phyloP scores from a whole-genome alignment of 1,284 basidiomycete species.

The Microbotryum saponariae region DNA sequence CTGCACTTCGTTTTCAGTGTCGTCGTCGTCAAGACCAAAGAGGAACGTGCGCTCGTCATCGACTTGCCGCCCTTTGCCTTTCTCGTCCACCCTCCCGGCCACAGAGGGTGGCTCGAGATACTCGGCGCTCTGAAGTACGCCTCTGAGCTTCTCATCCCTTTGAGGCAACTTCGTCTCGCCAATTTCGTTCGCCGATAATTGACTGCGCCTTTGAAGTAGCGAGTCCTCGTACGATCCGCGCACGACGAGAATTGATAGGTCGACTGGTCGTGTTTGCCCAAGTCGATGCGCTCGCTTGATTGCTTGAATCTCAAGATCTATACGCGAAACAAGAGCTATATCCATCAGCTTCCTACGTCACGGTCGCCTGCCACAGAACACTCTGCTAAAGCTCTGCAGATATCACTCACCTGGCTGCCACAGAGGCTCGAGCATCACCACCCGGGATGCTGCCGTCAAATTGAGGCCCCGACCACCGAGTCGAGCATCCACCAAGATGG shows the following conservation, averaged over 20 bases:
- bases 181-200: conserved; percentile 17
- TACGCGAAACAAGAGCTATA: neutral
- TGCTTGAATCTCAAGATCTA: conserved; percentile 26
- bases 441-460: conserved; percentile 15
- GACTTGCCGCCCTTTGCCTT: neutral
- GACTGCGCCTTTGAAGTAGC: conserved; percentile 9
- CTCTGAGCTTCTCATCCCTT: conserved; percentile 13
- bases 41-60: neutral
- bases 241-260: conserved; percentile 24
- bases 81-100: neutral
- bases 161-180: conserved; percentile 21
- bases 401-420: conserved; percentile 19
- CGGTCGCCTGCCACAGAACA: too few species aligned
- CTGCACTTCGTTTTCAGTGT: neutral
- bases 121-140: conserved; percentile 14
- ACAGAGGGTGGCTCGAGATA: conserved; percentile 19
- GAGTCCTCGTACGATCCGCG: conserved; percentile 18
- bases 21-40: neutral
- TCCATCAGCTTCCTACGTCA: neutral
- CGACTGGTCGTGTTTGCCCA: conserved; percentile 24
- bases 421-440: conserved; percentile 28
- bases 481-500: conserved; percentile 27
- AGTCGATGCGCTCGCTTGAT: conserved; percentile 28
- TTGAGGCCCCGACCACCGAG: conserved; percentile 27
- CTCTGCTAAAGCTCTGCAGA: too few species aligned